Percentiles rank a stretch among this genome's conserved stretches.
Evolutionary conservation across 495 filamentous ascomycete genomes (phyloP).

Genomic region (Aspergillus bridgeri): DNA sequence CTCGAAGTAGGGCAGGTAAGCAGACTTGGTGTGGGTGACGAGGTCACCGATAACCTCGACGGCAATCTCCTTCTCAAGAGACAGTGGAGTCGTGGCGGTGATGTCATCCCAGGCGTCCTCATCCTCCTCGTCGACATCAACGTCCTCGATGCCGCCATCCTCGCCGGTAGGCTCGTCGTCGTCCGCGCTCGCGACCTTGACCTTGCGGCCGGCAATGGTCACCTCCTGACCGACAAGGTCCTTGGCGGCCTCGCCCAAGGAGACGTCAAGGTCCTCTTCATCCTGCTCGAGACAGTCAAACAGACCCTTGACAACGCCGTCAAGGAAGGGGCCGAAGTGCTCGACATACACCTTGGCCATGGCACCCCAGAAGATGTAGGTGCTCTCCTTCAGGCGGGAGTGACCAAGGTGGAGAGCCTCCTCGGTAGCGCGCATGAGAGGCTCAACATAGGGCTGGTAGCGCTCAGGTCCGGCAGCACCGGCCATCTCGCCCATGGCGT

Average conservation of each 20-base stretch:
- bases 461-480: slow-evolving; percentile 78
- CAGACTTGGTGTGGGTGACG: slow-evolving; percentile 73
- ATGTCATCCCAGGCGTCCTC: slow-evolving; percentile 85
- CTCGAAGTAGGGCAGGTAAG: slow-evolving; percentile 84
- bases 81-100: slow-evolving; percentile 75
- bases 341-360: slow-evolving; percentile 93
- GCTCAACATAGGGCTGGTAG: slow-evolving; percentile 86
- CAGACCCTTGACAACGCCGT: slow-evolving; percentile 79
- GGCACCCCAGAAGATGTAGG: slow-evolving; percentile 92
- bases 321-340: slow-evolving; percentile 82
- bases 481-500: slow-evolving; percentile 89
- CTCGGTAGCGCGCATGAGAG: slow-evolving; percentile 85
- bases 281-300: slow-evolving; percentile 85
- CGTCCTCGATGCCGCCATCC: slow-evolving; percentile 56
- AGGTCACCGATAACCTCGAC: slow-evolving; percentile 92
- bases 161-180: slow-evolving; percentile 49
- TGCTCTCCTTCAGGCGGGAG: slow-evolving; percentile 86
- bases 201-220: slow-evolving; percentile 73
- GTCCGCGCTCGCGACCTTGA: slow-evolving; percentile 65
- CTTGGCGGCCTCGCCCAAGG: slow-evolving; percentile 71
- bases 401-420: slow-evolving; percentile 89
- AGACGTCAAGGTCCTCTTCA: slow-evolving; percentile 78
- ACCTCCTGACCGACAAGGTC: slow-evolving; percentile 76
- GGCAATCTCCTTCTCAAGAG: slow-evolving; percentile 96
- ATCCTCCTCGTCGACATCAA: slow-evolving; percentile 67